phyloP scores from a whole-genome alignment of 495 filamentous ascomycete genomes.

The Aspergillus coremiiformis region DNA sequence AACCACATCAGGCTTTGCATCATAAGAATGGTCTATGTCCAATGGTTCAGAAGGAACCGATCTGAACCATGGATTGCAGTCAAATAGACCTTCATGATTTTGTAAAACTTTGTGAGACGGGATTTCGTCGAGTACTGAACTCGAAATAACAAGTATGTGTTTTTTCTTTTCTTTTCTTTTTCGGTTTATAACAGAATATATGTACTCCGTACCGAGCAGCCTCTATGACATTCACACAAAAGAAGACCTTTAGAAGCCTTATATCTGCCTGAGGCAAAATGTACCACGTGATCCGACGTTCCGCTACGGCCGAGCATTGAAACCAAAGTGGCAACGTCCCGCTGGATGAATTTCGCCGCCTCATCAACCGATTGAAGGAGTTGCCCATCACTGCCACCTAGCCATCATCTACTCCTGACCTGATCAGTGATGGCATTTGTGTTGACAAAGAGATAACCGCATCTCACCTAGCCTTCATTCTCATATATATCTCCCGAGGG shows the following conservation, averaged over 20 bases:
- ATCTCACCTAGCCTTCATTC: constrained; percentile 4
- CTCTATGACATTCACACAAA: background rate
- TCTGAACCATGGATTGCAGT: constrained; percentile 10
- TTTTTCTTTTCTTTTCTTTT: no score
- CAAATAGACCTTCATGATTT: background rate
- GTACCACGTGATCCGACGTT: background rate
- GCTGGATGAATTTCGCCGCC: constrained; percentile 30
- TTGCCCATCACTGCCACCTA: constrained; percentile 15
- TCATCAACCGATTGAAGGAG: constrained; percentile 18
- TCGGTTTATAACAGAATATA: no score
- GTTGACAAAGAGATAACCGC: constrained; percentile 11
- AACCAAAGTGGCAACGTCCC: constrained; percentile 23
- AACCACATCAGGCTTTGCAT: no score
- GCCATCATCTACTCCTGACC: constrained; percentile 2
- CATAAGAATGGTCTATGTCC: background rate
- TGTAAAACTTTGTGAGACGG: background rate
- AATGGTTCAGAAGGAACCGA: background rate
- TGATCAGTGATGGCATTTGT: constrained; percentile 25
- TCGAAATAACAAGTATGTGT: no score
- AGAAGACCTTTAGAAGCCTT: background rate
- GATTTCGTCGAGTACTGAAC: background rate
- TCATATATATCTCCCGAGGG: constrained; percentile 8
- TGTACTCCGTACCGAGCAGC: no score
- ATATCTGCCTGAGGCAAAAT: background rate
- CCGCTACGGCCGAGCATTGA: constrained; percentile 16